These are phyloP conservation scores for Lipomyces kockii DNA, from an alignment of 805 yeast genomes.

Conservation along the genomic window DNA sequence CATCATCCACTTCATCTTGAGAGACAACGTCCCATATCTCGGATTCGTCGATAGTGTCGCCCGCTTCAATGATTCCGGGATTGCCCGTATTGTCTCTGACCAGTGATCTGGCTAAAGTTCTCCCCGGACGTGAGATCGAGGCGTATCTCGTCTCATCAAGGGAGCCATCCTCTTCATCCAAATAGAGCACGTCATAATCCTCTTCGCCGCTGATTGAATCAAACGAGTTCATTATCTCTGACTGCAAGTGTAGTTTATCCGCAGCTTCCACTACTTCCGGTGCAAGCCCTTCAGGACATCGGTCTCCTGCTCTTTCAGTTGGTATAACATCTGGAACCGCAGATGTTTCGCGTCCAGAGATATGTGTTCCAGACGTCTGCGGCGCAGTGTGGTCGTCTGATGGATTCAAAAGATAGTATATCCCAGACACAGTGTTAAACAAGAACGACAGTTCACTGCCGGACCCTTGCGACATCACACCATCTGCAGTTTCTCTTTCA, in stretches of 20 bases:
- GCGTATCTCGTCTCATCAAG: not conserved
- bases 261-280: not conserved
- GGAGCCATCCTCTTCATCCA: not conserved
- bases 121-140: not conserved
- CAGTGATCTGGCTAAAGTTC: not conserved
- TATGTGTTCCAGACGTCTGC: not conserved
- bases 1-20: conserved; percentile 6
- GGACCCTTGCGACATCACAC: not conserved
- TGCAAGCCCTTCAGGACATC: not conserved
- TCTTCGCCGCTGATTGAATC: conserved; percentile 3
- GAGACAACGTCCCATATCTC: conserved; percentile 13
- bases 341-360: not conserved
- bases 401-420: conserved; percentile 8
- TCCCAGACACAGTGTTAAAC: conserved; percentile 10
- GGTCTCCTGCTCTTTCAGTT: not conserved
- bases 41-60: not conserved
- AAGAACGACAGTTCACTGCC: conserved; percentile 6
- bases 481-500: not conserved
- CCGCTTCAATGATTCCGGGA: not conserved
- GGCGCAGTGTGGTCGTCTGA: not conserved
- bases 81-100: not conserved
- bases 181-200: not conserved
- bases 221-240: not conserved
- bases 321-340: not conserved
- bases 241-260: not conserved